Conservation (phyloP, 169 alveolate species). For the Eimeria tenella region DNA sequence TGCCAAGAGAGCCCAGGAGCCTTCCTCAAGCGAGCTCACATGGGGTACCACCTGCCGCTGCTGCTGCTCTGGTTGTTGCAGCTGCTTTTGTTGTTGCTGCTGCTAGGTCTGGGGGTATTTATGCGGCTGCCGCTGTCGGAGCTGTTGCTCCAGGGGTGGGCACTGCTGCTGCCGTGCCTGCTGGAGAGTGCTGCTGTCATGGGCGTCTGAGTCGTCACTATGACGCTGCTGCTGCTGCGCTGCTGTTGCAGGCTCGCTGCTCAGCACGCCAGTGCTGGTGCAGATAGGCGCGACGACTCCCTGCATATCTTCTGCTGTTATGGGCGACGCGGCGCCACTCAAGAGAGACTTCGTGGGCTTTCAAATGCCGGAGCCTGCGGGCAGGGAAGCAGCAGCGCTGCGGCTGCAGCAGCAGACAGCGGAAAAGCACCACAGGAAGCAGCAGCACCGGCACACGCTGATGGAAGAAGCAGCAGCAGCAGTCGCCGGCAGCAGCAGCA, state of each 20-base stretch:
- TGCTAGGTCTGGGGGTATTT: background rate
- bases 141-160: background rate
- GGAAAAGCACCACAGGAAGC: background rate
- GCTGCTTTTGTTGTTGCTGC: constrained; percentile 26
- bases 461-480: constrained; percentile 7
- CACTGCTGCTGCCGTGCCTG: background rate
- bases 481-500: constrained; percentile 18
- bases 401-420: background rate
- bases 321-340: background rate
- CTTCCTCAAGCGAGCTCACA: background rate
- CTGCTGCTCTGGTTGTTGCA: constrained; percentile 27
- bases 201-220: background rate
- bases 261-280: constrained; percentile 42
- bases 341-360: background rate
- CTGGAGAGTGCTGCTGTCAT: background rate
- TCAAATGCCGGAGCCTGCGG: constrained; percentile 53
- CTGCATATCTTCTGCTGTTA: constrained; percentile 5
- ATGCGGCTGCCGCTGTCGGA: background rate
- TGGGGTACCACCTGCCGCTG: constrained; percentile 42
- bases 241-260: constrained; percentile 37
- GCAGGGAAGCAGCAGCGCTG: constrained; percentile 28
- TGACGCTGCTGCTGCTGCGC: constrained; percentile 66
- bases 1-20: background rate
- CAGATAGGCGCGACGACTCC: constrained; percentile 47
- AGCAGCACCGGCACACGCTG: background rate